Evolutionary conservation across 2,329 filamentous ascomycete species (phyloP), one percentile per base, ranked within the genome.

Genomic region (Mollisiaceae sp.): DNA sequence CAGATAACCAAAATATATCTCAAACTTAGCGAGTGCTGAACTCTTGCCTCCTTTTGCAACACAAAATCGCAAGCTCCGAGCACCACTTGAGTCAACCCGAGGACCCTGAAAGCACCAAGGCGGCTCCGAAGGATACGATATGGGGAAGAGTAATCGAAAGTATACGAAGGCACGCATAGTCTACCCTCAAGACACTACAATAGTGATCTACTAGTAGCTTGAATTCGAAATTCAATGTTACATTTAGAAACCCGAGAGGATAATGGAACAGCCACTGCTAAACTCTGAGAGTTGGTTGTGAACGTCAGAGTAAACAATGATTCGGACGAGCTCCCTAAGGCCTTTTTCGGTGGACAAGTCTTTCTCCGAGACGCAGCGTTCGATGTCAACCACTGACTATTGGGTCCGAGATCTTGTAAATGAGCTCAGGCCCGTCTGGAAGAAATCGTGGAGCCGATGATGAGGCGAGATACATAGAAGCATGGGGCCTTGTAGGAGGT

Each of bases 1-100:
- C 70, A 74, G 65, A 36, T 69, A 38, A 68, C 71, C 36, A 65
- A 70, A 56, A 69, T 74, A 20, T 64, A 65, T 4, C 54, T 68
- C 18, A 71, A 68, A 57, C 72, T 74, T 55, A 71, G 67, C 52
- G 70, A 73, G 41, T 68, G 67, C 58, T 61, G 50, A 22, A 68
- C 59, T 35, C 22, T 74, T 8, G 55, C 64, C 18, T 50, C 56
- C 3, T 65, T 65, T 74, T 2, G 65, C 69, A 32, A 63, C 60
- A 36, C 67, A 71, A 22, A 73, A 70, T 43, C 59, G 63, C 22
- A 67, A 67, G n/a, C 64, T 73, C n/a, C 47, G 56, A 20, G 62
- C 68, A 15, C 66, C 72, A 5, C 56, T 74, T 4, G 65, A 70
- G 14, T 66, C 64, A 1, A 67, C 63, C 11, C 70, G 71, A 18